Evolutionary conservation across 352 stramenopile genomes (phyloP), one percentile per base, ranked within the genome.

Genomic region (Phytophthora citricola): DNA sequence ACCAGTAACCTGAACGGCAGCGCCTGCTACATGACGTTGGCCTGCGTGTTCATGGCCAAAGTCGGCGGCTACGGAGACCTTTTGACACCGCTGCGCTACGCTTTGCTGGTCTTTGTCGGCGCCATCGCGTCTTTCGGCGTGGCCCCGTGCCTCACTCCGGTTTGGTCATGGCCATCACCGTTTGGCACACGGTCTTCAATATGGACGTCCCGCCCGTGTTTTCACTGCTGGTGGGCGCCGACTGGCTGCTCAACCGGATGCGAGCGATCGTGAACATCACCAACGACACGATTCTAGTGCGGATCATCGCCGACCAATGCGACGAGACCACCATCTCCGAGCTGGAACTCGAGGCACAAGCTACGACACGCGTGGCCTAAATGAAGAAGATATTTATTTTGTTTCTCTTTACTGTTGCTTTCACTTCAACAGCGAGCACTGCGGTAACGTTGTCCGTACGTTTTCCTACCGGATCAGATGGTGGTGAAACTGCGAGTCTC

Each of bases 191-290:
- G 0, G 82, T 91, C 14, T 92, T 92, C 50, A 73, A 68, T 17
- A 58, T 74, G 32, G 63, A 85, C 10, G 34, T 93, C 20, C 86
- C 84, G 1, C 57, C 76, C 8, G 78, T 78, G 10, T 92, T 94
- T 45, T 83, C 79, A 14, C 69, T 91, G 44, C 54, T 94, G 8
- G 82, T 94, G 44, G 81, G 80, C n/a, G 69, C 69, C 15, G 82
- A 92, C 60, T 91, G 85, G 79, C 66, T 92, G 54, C 54, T 94
- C 24, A 83, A 92, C 56, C 82, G 84, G 53, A 84, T 90, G 72
- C 78, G 80, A 31, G 75, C 83, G 38, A 70, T 92, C 43, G 78
- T 91, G 52, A 94, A 92, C 64, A 89, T 94, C 71, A 91, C 83
- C 22, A 91, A 91, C 62, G 83, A 92, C 73, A 89, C 82, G 10